Evolutionary conservation across 2,329 filamentous ascomycete species (phyloP), one percentile per base, ranked within the genome.

Genomic region (Malbranchea zuffiana): DNA sequence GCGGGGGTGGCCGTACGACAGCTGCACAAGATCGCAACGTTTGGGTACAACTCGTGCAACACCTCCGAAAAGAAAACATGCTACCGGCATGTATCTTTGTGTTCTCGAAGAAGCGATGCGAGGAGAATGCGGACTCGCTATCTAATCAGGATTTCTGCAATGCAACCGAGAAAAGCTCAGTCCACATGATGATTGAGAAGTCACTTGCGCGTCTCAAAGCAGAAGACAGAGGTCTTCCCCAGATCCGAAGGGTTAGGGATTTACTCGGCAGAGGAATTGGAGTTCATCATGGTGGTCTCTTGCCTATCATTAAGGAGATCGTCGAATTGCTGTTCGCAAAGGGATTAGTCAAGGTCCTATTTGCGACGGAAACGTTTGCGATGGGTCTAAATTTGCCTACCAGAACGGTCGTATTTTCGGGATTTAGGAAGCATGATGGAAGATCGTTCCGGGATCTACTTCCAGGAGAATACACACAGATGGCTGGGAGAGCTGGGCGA

Each of bases 381-480:
- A 98, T 98, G 87, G 90, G 90, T 18, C 70, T 98, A 20, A 98
- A 98, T 54, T 65, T 98, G 39, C 90, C 90, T 0, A 98, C 90
- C 1, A 75, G 90, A 47, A 98, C 90, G 1, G 90, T 98, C 0
- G 88, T 96, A 2, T 98, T 98, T 59, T 96, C 90, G 7, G 90
- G 90, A 6, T 94, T 90, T 60, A 78, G 90, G 35, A 98, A 98
- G 57, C 88, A 95, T 47, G 90, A 98, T 53, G 90, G 90, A 4
- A 82, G 90, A 49, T 75, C 76, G 3, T 96, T 96, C 65, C 74
- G 90, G 47, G 90, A 95, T 54, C 68, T 98, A 0, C 69, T 94
- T 0, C 87, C 90, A 0, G 90, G 90, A 11, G 90, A 98, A 57
- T 98, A 98, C 56, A 98, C 90, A 1, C 90, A 98, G 52, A 98